These are phyloP conservation scores for Xylariaceae sp. DNA, from an alignment of 2,329 filamentous ascomycete genomes.

Conservation along the genomic window DNA sequence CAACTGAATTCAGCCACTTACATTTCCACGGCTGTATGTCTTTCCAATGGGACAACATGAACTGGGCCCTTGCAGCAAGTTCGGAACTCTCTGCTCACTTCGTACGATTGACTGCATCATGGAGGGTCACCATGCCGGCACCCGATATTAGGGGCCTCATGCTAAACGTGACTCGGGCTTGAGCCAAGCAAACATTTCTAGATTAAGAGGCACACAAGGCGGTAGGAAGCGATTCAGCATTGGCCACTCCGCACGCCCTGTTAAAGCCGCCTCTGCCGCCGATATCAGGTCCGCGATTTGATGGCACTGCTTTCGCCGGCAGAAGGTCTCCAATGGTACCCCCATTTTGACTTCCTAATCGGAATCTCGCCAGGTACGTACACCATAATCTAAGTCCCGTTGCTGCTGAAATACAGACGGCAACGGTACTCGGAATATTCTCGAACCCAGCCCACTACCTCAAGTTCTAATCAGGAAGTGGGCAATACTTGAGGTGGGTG, in stretches of 20 bases:
- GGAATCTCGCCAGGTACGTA: not conserved
- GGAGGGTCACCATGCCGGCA: not conserved
- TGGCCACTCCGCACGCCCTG: not conserved
- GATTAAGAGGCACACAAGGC: not conserved
- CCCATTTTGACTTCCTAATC: not conserved
- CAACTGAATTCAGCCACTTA: not conserved
- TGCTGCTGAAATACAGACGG: not conserved
- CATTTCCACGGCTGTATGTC: not conserved
- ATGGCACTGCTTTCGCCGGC: not conserved
- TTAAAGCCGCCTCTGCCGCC: not conserved
- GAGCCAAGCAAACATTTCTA: not conserved
- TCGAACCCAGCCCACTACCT: not conserved
- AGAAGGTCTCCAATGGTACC: not conserved
- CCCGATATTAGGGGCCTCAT: not conserved
- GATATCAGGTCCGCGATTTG: not conserved
- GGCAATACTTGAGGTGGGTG: not conserved
- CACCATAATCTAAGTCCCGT: not conserved
- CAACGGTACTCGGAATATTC: not conserved
- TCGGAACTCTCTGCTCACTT: not conserved
- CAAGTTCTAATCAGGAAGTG: not conserved
- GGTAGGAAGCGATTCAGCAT: not conserved
- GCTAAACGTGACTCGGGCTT: not conserved
- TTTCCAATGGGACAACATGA: not conserved
- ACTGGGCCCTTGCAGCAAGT: not conserved
- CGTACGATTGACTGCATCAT: not conserved